Conservation (phyloP, 306 rosid species). For the Vigna reflexopilosa region DNA sequence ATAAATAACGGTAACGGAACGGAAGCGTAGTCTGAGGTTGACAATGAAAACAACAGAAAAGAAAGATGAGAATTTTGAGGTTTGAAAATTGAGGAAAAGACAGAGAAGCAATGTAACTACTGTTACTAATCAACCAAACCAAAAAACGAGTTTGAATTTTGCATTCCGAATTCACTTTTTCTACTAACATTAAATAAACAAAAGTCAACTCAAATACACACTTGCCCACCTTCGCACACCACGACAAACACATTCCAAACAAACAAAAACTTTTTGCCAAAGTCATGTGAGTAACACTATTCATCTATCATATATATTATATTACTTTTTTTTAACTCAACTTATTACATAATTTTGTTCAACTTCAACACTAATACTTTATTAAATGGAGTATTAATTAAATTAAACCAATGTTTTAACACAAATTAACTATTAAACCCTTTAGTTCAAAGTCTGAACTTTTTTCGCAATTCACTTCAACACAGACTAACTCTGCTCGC, state of each 20-base stretch:
- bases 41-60: background rate
- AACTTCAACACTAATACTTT: too few species aligned
- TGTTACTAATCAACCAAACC: background rate
- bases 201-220: too few species aligned
- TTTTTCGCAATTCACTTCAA: too few species aligned
- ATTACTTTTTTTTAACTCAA: too few species aligned
- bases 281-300: background rate
- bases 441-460: too few species aligned
- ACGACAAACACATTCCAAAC: background rate
- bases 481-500: too few species aligned
- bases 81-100: background rate
- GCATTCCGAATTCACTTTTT: background rate
- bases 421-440: too few species aligned
- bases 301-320: background rate
- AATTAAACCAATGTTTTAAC: too few species aligned
- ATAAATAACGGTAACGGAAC: too few species aligned
- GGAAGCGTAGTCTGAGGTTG: background rate
- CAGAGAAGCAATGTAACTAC: background rate
- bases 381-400: too few species aligned
- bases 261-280: background rate
- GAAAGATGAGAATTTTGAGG: background rate
- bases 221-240: background rate
- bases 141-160: background rate
- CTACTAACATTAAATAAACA: too few species aligned
- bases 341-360: too few species aligned